These are phyloP conservation scores for Aspergillus sergii DNA, from an alignment of 2,329 filamentous ascomycete genomes.

Conservation along the genomic window DNA sequence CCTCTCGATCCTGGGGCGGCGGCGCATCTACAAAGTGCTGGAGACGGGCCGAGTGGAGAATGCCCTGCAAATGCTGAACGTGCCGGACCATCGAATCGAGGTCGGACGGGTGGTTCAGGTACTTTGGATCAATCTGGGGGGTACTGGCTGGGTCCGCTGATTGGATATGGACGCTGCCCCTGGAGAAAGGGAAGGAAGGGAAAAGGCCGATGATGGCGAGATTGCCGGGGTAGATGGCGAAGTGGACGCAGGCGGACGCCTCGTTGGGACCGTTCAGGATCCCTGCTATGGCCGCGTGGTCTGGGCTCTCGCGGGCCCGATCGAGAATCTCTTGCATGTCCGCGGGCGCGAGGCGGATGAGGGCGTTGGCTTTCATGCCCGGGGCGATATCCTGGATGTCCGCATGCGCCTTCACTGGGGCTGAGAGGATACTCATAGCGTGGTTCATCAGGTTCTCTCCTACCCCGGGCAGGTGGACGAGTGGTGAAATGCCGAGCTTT, in stretches of 20 bases:
- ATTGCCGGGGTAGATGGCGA: constrained; percentile 14
- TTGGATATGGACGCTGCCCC: constrained; percentile 33
- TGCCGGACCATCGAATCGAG: constrained; percentile 41
- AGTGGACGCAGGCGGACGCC: constrained; percentile 12
- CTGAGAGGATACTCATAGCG: constrained; percentile 8
- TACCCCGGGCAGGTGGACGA: constrained; percentile 50
- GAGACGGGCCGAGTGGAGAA: constrained; percentile 4
- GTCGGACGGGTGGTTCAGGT: constrained; percentile 46
- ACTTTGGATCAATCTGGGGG: constrained; percentile 50
- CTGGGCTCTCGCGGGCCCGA: background rate
- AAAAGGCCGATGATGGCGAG: background rate
- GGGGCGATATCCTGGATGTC: background rate
- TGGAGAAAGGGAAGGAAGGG: constrained; percentile 35
- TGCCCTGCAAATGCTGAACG: constrained; percentile 23
- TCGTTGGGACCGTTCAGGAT: constrained; percentile 19
- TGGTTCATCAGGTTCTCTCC: constrained; percentile 58
- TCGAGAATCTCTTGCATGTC: background rate
- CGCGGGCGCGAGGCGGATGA: background rate
- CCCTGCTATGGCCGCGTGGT: constrained; percentile 1
- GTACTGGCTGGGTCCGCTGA: constrained; percentile 35
- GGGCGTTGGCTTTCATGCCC: background rate
- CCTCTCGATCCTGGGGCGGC: background rate
- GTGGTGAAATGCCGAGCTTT: constrained; percentile 44
- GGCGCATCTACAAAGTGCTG: background rate
- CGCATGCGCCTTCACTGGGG: background rate